Base-by-base conservation (phyloP, 352 stramenopile genomes). In the Globisporangium mamillatum region DNA sequence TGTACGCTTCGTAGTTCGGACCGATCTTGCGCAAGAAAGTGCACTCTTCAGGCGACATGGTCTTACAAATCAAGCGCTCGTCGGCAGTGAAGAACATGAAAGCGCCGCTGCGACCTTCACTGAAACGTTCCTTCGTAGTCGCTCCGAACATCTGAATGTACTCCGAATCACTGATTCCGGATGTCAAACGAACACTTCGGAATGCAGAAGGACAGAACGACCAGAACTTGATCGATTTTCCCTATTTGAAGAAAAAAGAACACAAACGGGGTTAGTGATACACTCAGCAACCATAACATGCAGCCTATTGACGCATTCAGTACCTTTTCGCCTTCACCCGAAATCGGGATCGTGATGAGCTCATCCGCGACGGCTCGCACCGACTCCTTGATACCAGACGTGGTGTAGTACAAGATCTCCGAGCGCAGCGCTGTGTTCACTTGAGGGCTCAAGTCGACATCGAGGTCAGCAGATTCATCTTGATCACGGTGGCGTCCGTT, bases 31-130 rank as follows among this genome's bases (percentile, higher is more conserved):
- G 85, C 65, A 98, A 71, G 60, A 94, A 93, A 38, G 85, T 79
- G 67, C 88, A 94, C 72, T 98, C 92, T 74, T 93, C 78, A 0
- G 84, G 77, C 4, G 84, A 92, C 80, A 96, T 95, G n/a, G 90
- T 97, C 75, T 98, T 98, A 18, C 93, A 85, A 68, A 98, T 96
- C 34, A 97, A 73, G 29, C 87, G 88, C 66, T 95, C 84, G 67
- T 97, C 90, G 20, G 78, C 82, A 12, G 89, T 96, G 71, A 95
- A 97, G 73, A 97, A 98, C 85, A 98, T 95, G 81, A 97, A 98
- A 50, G 89, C 90, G 48, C 91, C 91, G 76, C 82, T 94, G 27
- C 86, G 80, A 24, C 90, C 90, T 81, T 97, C 91, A 60, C 83
- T 92, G 53, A 97, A 95, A 22, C 86, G 86, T 76, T 94, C 87